These are phyloP conservation scores for Kuraishia piskuri DNA, from an alignment of 805 yeast genomes.

Conservation along the genomic window DNA sequence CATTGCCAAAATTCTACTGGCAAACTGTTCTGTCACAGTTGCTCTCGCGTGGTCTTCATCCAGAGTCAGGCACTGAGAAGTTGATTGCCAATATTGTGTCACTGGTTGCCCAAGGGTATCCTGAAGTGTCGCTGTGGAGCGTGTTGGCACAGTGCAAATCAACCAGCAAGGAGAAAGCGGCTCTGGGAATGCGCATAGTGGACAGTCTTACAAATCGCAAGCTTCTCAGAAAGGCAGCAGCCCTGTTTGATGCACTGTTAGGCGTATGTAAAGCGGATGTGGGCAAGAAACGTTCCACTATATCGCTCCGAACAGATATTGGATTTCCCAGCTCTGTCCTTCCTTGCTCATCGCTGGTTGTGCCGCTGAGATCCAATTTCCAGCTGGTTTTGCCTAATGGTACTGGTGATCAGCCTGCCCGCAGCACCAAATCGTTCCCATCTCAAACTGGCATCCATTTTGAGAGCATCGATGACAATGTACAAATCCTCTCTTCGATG, in stretches of 20 bases:
- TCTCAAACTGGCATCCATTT: slow-evolving; percentile 41
- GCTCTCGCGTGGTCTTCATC: slow-evolving; percentile 67
- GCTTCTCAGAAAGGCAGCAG: slow-evolving; percentile 17
- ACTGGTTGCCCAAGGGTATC: slow-evolving; percentile 54
- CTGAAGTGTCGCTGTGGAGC: slow-evolving; percentile 82
- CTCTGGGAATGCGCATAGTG: slow-evolving; percentile 37
- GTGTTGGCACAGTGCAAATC: slow-evolving; percentile 66
- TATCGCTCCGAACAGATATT: slow-evolving; percentile 33
- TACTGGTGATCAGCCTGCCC: background rate
- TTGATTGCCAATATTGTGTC: slow-evolving; percentile 51
- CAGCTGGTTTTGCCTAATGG: slow-evolving; percentile 49
- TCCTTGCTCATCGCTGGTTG: slow-evolving; percentile 39
- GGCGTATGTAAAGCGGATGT: slow-evolving; percentile 32
- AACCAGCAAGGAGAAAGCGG: slow-evolving; percentile 32
- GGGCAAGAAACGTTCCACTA: slow-evolving; percentile 23
- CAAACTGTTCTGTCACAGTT: slow-evolving; percentile 82
- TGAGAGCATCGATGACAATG: slow-evolving; percentile 55
- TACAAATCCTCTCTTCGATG: slow-evolving; percentile 67
- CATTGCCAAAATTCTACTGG: slow-evolving; percentile 55
- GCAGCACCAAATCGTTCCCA: slow-evolving; percentile 28
- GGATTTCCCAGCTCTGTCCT: slow-evolving; percentile 22
- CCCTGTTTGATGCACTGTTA: slow-evolving; percentile 32
- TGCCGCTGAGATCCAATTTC: slow-evolving; percentile 67
- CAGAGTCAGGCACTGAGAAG: slow-evolving; percentile 44
- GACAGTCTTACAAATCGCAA: slow-evolving; percentile 17